A percentile compares a stretch with the other conserved stretches of the same genome.
These are phyloP conservation scores for Polytrichum commune DNA, from an alignment of 225 moss, liverwort and hornwort species.

Conservation along the genomic window DNA sequence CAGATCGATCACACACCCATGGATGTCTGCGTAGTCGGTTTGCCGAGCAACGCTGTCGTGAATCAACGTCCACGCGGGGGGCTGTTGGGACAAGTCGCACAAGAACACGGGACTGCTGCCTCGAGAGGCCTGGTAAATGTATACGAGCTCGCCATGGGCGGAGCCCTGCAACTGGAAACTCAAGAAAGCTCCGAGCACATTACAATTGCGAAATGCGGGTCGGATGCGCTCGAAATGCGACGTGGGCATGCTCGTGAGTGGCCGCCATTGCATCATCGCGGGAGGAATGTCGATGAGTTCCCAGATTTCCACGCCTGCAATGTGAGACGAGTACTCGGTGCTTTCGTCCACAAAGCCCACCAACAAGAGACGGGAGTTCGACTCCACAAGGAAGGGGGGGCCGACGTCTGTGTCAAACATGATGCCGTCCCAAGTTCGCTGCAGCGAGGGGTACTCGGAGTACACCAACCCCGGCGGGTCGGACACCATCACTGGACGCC, in stretches of 20 bases:
- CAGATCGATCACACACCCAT: constrained; percentile 51
- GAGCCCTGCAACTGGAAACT: constrained; percentile 42
- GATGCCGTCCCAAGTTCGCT: constrained; percentile 42
- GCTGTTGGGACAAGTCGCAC: constrained; percentile 40
- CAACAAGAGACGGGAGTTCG: constrained; percentile 45
- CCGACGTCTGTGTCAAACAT: constrained; percentile 42
- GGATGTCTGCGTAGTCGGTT: constrained; percentile 25
- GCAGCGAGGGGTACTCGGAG: constrained; percentile 52
- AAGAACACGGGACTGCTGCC: constrained; percentile 16
- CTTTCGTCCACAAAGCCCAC: constrained; percentile 47
- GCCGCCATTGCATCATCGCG: constrained; percentile 31
- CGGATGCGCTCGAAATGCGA: constrained; percentile 29
- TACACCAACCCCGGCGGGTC: constrained; percentile 44
- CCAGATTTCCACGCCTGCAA: constrained; percentile 50
- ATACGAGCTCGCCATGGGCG: constrained; percentile 40
- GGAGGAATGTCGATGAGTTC: constrained; percentile 27
- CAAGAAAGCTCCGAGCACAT: constrained; percentile 40
- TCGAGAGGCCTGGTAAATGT: constrained; percentile 46
- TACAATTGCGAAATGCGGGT: constrained; percentile 44
- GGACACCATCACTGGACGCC: constrained; percentile 38
- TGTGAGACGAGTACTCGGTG: neutral
- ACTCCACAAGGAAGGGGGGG: constrained; percentile 52
- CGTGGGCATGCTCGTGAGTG: constrained; percentile 43
- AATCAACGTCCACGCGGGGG: constrained; percentile 42
- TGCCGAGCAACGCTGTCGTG: constrained; percentile 4